Evolutionary conservation across 2,329 filamentous ascomycete genomes (phyloP).

Genomic region (Diaporthe sp.): DNA sequence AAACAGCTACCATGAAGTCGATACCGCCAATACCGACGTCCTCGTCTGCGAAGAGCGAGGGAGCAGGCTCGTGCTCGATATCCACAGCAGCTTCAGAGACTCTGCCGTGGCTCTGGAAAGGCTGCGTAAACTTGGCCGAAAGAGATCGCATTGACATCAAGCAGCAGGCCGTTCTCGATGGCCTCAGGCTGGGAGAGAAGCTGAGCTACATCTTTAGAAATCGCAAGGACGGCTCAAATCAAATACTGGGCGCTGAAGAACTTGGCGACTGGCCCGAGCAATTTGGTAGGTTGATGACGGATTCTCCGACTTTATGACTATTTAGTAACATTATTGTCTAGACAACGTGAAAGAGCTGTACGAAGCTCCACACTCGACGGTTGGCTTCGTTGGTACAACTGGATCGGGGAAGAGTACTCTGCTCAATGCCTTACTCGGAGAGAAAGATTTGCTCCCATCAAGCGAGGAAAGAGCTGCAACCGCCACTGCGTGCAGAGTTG

Average conservation of each 20-base stretch:
- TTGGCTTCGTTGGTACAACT: neutral
- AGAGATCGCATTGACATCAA: slow-evolving; percentile 3
- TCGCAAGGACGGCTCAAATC: neutral
- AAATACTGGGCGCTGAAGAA: rapidly evolving
- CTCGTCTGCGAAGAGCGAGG: neutral
- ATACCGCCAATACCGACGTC: neutral
- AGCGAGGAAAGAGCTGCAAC: neutral
- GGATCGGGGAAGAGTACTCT: too few species aligned
- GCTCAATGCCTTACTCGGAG: neutral
- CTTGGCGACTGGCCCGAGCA: neutral
- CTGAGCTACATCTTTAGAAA: neutral
- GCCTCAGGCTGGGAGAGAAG: neutral
- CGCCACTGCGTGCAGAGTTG: neutral
- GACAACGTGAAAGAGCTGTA: neutral
- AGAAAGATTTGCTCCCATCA: neutral
- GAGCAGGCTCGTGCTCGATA: neutral
- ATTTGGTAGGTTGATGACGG: neutral
- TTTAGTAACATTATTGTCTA: neutral
- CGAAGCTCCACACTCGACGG: neutral
- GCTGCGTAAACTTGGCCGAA: rapidly evolving
- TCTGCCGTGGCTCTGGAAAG: neutral
- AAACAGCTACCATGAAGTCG: neutral
- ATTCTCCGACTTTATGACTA: neutral
- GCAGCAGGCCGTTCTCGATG: neutral
- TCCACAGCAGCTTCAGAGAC: neutral